These are phyloP conservation scores for Ascoidea asiatica DNA, from an alignment of 805 yeast species.

Conservation along the genomic window DNA sequence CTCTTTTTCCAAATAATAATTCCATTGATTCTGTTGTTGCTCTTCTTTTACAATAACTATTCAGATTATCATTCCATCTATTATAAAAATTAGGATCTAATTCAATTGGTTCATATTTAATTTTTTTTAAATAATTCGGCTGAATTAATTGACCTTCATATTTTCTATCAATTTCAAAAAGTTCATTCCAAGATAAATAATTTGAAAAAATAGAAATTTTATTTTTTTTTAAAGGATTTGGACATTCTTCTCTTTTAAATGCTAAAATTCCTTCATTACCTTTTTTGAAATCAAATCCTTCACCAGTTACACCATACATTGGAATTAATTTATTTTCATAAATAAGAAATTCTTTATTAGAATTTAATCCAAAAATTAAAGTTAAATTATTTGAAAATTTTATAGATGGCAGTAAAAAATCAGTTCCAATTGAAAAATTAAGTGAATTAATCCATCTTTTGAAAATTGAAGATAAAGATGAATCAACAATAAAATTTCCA, in stretches of 20 bases:
- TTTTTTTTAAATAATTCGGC: conserved; percentile 22
- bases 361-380: not conserved
- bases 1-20: conserved; percentile 13
- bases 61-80: conserved; percentile 14
- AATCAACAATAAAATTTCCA: no score
- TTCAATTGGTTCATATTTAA: conserved; percentile 16
- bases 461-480: not conserved
- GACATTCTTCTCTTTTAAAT: conserved; percentile 5
- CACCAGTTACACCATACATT: conserved; percentile 10
- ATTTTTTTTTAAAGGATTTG: conserved; percentile 8
- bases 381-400: not conserved
- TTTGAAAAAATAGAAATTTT: conserved; percentile 20
- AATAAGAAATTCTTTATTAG: not conserved
- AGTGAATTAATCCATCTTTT: not conserved
- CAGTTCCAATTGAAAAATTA: no score
- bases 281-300: conserved; percentile 2
- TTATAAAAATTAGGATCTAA: conserved; percentile 19
- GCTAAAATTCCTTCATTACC: not conserved
- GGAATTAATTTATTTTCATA: no score
- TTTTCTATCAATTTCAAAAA: conserved; percentile 31
- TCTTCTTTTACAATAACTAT: conserved; percentile 8
- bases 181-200: conserved; percentile 22
- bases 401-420: no score
- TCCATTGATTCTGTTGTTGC: conserved; percentile 18
- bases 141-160: conserved; percentile 25